phyloP scores from a whole-genome alignment of 2,329 filamentous ascomycete genomes.

The Pseudogymnoascus sp. region DNA sequence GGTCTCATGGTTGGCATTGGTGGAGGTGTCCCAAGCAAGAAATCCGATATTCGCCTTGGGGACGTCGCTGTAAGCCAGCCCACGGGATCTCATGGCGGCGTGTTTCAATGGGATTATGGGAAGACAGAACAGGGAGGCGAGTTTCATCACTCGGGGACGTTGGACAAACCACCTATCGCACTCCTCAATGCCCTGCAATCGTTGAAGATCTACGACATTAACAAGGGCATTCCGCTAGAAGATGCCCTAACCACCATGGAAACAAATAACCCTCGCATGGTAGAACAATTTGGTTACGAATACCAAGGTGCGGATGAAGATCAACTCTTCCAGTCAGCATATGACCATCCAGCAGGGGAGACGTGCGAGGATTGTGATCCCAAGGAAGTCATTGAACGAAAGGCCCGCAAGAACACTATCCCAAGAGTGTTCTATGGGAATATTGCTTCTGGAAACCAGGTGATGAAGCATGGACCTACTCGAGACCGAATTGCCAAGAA shows the following conservation, averaged over 20 bases:
- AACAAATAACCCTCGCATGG: slow-evolving; percentile 12
- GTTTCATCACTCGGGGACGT: slow-evolving; percentile 9
- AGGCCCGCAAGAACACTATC: neutral
- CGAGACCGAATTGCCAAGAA: neutral
- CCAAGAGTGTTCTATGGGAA: slow-evolving; percentile 10
- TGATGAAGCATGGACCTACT: slow-evolving; percentile 13
- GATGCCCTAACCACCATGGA: slow-evolving; percentile 9
- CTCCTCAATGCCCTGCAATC: slow-evolving; percentile 12
- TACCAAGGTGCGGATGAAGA: slow-evolving; percentile 13
- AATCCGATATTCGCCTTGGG: slow-evolving; percentile 23
- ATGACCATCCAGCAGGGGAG: slow-evolving; percentile 8
- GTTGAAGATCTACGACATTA: slow-evolving; percentile 10
- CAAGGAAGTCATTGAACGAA: neutral
- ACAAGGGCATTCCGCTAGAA: slow-evolving; percentile 8
- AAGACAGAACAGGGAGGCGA: slow-evolving; percentile 12
- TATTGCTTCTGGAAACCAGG: slow-evolving; percentile 15
- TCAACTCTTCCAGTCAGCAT: slow-evolving; percentile 11
- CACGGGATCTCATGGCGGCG: slow-evolving; percentile 1
- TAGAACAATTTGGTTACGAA: slow-evolving; percentile 1
- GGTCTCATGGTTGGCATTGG: slow-evolving; percentile 38
- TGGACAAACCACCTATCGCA: slow-evolving; percentile 14
- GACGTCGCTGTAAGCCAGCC: slow-evolving; percentile 26
- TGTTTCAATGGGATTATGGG: slow-evolving; percentile 20
- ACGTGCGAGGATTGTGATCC: slow-evolving; percentile 12
- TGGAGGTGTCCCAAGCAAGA: slow-evolving; percentile 20